Conservation (phyloP, 2,329 filamentous ascomycete species). For the Sphaerulina musiva region DNA sequence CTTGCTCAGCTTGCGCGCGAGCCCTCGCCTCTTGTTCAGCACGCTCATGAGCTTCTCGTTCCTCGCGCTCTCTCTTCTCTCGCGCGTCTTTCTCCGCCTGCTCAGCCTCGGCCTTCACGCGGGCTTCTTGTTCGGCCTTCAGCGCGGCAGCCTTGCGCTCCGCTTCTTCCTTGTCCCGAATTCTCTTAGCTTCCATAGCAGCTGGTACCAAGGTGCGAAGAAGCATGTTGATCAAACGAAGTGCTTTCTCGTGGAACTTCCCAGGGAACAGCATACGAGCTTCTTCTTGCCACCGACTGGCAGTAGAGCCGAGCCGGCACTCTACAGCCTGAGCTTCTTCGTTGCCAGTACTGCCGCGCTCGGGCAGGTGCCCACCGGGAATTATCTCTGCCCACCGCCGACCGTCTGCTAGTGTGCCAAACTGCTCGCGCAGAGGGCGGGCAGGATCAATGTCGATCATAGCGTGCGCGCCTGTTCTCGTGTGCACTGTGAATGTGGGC, state of each 20-base stretch:
- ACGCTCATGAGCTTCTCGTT: constrained; percentile 43
- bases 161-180: constrained; percentile 60
- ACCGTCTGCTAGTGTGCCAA: constrained; percentile 3
- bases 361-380: constrained; percentile 47
- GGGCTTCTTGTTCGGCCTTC: constrained; percentile 54
- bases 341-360: constrained; percentile 31
- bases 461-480: constrained; percentile 15
- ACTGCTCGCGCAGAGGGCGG: constrained; percentile 23
- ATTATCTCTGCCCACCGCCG: constrained; percentile 28
- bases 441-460: constrained; percentile 28
- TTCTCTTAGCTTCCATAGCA: constrained; percentile 74
- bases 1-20: constrained; percentile 28
- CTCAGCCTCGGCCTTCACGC: constrained; percentile 54
- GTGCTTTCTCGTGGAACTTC: constrained; percentile 60
- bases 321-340: constrained; percentile 69
- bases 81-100: constrained; percentile 50
- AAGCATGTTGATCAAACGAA: constrained; percentile 62
- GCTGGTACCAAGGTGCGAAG: constrained; percentile 70
- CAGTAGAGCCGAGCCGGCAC: constrained; percentile 66
- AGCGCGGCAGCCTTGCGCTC: constrained; percentile 62
- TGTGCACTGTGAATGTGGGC: constrained; percentile 22
- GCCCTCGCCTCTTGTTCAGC: constrained; percentile 36
- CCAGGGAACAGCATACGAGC: constrained; percentile 72
- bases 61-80: constrained; percentile 47
- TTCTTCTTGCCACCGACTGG: constrained; percentile 80